A percentile compares a stretch with the other conserved stretches of the same genome.
These are phyloP conservation scores for Mariannaea sp. DNA, from an alignment of 2,329 filamentous ascomycete species.

Conservation along the genomic window DNA sequence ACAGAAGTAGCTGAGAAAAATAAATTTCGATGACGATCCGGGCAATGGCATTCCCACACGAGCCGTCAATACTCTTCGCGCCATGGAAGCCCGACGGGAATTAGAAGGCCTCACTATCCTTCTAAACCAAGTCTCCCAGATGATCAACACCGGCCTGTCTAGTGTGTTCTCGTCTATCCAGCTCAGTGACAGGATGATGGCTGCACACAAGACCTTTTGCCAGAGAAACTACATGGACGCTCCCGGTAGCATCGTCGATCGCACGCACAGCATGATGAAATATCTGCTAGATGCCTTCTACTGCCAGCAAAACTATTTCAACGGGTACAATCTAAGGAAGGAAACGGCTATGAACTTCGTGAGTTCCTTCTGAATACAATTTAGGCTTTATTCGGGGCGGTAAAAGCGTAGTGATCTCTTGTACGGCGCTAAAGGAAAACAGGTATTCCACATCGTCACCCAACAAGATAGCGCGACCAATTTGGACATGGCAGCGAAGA, in stretches of 20 bases:
- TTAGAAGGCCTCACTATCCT: background rate
- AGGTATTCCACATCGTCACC: background rate
- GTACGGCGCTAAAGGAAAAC: background rate
- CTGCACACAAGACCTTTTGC: background rate
- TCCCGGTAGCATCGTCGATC: background rate
- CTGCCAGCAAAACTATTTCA: slow-evolving; percentile 1
- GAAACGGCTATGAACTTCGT: background rate
- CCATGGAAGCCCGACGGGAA: background rate
- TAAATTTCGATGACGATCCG: slow-evolving; percentile 3
- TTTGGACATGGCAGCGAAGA: background rate
- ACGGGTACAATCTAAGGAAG: background rate
- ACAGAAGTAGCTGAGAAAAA: background rate
- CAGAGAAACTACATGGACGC: background rate
- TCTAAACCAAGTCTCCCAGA: slow-evolving; percentile 2
- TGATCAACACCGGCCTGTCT: background rate
- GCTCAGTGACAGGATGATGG: background rate
- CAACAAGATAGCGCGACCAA: background rate
- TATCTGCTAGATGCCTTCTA: background rate
- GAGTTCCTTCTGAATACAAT: background rate
- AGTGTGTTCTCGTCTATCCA: background rate
- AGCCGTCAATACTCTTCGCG: slow-evolving; percentile 2
- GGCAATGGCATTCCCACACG: background rate
- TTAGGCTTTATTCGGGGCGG: background rate
- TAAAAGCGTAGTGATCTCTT: no score
- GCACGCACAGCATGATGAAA: background rate